phyloP scores from a whole-genome alignment of 495 filamentous ascomycete genomes.

The Lophiotrema nucula region DNA sequence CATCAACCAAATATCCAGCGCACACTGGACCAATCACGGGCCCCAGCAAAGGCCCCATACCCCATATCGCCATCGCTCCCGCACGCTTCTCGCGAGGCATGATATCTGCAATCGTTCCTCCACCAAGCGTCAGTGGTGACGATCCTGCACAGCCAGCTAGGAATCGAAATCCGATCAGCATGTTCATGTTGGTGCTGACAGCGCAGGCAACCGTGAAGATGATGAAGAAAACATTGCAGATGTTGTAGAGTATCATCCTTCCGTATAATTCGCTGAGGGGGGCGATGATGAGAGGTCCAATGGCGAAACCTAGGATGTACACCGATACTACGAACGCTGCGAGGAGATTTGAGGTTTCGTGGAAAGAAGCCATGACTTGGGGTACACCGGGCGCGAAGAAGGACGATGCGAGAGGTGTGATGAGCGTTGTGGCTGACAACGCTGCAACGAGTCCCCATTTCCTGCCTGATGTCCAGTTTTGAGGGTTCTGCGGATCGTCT shows the following conservation, averaged over 20 bases:
- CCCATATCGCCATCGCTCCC: slow-evolving; percentile 47
- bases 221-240: slow-evolving; percentile 46
- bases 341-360: slow-evolving; percentile 16
- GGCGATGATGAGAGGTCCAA: slow-evolving; percentile 38
- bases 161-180: slow-evolving; percentile 51
- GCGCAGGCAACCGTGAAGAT: slow-evolving; percentile 49
- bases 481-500: slow-evolving; percentile 45
- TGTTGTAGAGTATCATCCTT: slow-evolving; percentile 42
- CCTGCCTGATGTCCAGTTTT: slow-evolving; percentile 45
- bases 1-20: slow-evolving; percentile 39
- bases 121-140: slow-evolving; percentile 48
- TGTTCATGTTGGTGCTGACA: slow-evolving; percentile 41
- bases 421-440: slow-evolving; percentile 41
- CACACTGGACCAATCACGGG: slow-evolving; percentile 42
- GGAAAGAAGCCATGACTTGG: slow-evolving; percentile 19
- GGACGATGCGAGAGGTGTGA: slow-evolving; percentile 37
- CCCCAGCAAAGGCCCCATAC: slow-evolving; percentile 43
- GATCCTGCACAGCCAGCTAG: slow-evolving; percentile 45
- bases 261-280: slow-evolving; percentile 50
- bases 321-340: slow-evolving; percentile 43
- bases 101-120: slow-evolving; percentile 49
- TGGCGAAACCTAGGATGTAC: slow-evolving; percentile 42
- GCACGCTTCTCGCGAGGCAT: slow-evolving; percentile 43
- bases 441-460: slow-evolving; percentile 49
- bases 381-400: slow-evolving; percentile 32